phyloP scores from a whole-genome alignment of 2,329 filamentous ascomycete genomes.

The Fusarium tanahbumbuense region DNA sequence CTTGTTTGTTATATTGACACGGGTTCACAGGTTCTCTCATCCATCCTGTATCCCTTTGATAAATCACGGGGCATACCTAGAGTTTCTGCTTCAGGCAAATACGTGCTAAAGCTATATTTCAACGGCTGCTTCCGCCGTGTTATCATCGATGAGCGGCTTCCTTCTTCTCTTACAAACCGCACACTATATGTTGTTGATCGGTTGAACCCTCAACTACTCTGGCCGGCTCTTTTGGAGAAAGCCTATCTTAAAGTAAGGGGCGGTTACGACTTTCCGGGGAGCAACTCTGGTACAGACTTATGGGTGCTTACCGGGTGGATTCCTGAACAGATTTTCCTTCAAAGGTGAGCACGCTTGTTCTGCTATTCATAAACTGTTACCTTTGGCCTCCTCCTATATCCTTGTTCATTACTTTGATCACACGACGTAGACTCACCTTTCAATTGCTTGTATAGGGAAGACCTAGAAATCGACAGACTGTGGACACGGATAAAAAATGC shows the following conservation, averaged over 20 bases:
- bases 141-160: constrained; percentile 88
- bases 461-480: constrained; percentile 78
- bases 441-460: constrained; percentile 66
- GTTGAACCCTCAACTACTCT: constrained; percentile 82
- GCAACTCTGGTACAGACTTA: constrained; percentile 94
- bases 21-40: constrained; percentile 70
- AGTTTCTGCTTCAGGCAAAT: constrained; percentile 84
- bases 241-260: constrained; percentile 95
- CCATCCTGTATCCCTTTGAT: constrained; percentile 82
- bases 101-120: constrained; percentile 92
- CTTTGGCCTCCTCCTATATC: background rate
- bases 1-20: constrained; percentile 5
- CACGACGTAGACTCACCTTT: constrained; percentile 12
- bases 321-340: constrained; percentile 92
- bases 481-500: constrained; percentile 83
- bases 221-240: constrained; percentile 94
- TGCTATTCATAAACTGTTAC: no score
- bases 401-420: background rate
- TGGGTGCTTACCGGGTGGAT: constrained; percentile 97
- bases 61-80: constrained; percentile 65
- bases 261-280: constrained; percentile 97
- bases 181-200: constrained; percentile 89
- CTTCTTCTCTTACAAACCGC: constrained; percentile 77
- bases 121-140: constrained; percentile 93
- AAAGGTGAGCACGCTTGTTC: constrained; percentile 63